Conservation (phyloP, 108 stramenopile genomes). For the Cyclostephanos invisitatus region DNA sequence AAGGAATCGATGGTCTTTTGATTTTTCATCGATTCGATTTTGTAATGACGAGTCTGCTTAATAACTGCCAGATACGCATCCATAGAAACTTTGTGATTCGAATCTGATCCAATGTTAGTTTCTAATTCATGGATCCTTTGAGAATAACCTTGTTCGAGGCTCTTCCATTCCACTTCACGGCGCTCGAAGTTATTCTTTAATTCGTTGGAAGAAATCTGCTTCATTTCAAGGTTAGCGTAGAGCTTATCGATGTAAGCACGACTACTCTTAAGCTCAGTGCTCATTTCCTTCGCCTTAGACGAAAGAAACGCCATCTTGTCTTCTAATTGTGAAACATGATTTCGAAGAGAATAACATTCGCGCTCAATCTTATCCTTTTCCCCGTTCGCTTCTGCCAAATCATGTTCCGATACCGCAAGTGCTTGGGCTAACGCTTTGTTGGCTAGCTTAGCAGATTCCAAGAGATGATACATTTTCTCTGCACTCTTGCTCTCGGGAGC, state of each 20-base stretch:
- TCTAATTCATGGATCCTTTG: constrained; percentile 25
- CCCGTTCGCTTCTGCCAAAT: constrained; percentile 30
- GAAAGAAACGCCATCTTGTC: constrained; percentile 22
- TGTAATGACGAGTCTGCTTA: constrained; percentile 24
- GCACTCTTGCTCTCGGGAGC: constrained; percentile 1
- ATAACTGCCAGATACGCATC: constrained; percentile 26
- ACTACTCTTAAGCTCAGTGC: constrained; percentile 23
- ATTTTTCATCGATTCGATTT: constrained; percentile 20
- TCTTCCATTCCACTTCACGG: constrained; percentile 23
- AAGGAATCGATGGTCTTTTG: constrained; percentile 20
- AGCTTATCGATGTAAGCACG: constrained; percentile 33
- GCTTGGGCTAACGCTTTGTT: constrained; percentile 34
- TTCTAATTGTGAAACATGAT: background rate
- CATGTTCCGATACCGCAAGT: constrained; percentile 33
- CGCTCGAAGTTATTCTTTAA: constrained; percentile 17
- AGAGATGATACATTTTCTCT: background rate
- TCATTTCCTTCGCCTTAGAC: constrained; percentile 17
- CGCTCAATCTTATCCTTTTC: constrained; percentile 15
- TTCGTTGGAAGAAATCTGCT: constrained; percentile 4
- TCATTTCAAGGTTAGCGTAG: constrained; percentile 13
- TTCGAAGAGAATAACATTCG: constrained; percentile 22
- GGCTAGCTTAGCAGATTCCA: constrained; percentile 20
- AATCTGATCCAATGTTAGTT: constrained; percentile 17
- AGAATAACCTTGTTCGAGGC: constrained; percentile 17
- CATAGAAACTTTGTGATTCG: constrained; percentile 27